Evolutionary conservation across 75 land plant species (phyloP).

Genomic region (Pinus albicaulis): DNA sequence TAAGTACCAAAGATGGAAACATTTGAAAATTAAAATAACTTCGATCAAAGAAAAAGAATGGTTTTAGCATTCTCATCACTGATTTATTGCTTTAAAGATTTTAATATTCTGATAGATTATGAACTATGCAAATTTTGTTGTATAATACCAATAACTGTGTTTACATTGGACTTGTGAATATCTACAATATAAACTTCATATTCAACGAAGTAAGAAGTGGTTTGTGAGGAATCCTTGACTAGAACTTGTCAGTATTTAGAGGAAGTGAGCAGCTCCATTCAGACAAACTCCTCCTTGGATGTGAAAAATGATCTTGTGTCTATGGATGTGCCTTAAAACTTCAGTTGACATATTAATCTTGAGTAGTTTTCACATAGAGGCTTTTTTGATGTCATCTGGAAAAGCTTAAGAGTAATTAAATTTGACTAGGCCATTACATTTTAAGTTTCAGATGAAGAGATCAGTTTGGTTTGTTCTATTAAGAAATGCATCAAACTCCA

Average conservation of each 20-base stretch:
- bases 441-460: no score
- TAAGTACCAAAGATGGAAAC: conserved; percentile 21
- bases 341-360: no score
- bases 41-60: background rate
- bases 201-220: background rate
- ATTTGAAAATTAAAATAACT: background rate
- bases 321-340: no score
- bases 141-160: background rate
- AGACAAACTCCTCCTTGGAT: background rate
- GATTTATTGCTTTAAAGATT: background rate
- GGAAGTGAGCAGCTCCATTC: background rate
- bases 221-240: no score
- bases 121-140: background rate
- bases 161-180: background rate
- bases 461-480: no score
- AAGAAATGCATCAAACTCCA: no score
- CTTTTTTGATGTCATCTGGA: no score
- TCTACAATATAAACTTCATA: background rate
- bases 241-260: no score
- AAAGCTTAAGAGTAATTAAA: no score
- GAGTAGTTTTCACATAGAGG: no score
- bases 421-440: no score
- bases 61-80: background rate
- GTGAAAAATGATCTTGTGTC: no score
- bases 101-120: background rate